These are phyloP conservation scores for Pseudisothecium myosuroides DNA, from an alignment of 225 moss, liverwort and hornwort genomes.

Conservation along the genomic window DNA sequence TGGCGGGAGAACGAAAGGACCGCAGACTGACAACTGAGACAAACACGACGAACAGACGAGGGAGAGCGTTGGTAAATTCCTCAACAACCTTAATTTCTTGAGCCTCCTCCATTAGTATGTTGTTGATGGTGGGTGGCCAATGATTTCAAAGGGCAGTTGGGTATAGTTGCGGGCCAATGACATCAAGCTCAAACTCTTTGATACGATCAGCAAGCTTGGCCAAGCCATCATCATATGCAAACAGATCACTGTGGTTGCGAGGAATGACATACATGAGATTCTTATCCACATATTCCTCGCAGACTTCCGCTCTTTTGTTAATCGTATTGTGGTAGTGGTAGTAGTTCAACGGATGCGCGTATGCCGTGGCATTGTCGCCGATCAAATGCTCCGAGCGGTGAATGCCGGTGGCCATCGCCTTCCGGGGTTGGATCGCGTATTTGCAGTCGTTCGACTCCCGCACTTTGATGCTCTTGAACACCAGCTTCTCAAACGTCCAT, in stretches of 20 bases:
- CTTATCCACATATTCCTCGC: conserved; percentile 31
- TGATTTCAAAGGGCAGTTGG: neutral
- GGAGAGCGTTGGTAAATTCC: neutral
- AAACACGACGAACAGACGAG: too few relatives aligned
- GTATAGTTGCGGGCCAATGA: neutral
- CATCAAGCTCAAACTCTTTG: conserved; percentile 24
- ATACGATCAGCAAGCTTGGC: conserved; percentile 1
- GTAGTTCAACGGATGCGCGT: conserved; percentile 46
- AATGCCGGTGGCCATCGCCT: conserved; percentile 46
- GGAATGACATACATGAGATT: conserved; percentile 6
- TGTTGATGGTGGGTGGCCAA: neutral
- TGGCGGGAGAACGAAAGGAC: too few relatives aligned
- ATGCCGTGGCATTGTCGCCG: conserved; percentile 19
- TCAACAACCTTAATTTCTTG: neutral
- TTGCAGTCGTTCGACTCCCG: conserved; percentile 38
- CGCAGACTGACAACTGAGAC: too few relatives aligned
- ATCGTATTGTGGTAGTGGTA: conserved; percentile 76
- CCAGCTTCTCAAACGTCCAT: conserved; percentile 68
- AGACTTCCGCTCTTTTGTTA: conserved; percentile 36
- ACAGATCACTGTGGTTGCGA: conserved; percentile 17
- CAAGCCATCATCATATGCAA: conserved; percentile 22
- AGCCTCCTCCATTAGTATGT: neutral
- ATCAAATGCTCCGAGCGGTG: conserved; percentile 52
- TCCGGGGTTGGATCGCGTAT: conserved; percentile 51
- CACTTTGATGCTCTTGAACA: conserved; percentile 31